phyloP scores from a whole-genome alignment of 202 grass and related monocot species.

The Setaria italica region DNA sequence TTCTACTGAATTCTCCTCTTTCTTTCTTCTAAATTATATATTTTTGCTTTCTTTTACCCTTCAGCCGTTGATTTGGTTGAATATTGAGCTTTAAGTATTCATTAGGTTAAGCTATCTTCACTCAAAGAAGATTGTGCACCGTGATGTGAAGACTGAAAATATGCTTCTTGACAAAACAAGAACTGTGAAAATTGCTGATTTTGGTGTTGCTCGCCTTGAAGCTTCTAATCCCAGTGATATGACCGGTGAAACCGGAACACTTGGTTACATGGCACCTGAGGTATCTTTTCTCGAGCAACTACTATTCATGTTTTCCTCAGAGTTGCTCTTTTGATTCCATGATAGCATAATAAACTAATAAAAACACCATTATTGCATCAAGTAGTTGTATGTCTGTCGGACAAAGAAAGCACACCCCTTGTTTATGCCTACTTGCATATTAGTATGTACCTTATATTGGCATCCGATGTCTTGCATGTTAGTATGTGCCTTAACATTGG shows the following conservation, averaged over 20 bases:
- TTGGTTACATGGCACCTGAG: conserved; percentile 99
- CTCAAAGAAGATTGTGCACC: conserved; percentile 92
- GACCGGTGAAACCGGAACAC: conserved; percentile 96
- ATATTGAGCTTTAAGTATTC: conserved; percentile 1
- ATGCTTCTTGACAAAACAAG: conserved; percentile 95
- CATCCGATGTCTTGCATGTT: conserved; percentile 24
- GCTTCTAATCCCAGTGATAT: conserved; percentile 95
- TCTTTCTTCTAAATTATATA: neutral
- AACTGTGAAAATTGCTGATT: conserved; percentile 93
- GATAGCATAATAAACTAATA: neutral
- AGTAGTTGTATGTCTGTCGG: neutral
- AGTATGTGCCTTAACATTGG: conserved; percentile 27
- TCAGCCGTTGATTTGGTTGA: neutral
- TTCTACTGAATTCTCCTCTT: neutral
- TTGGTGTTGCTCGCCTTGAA: conserved; percentile 93
- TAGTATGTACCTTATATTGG: conserved; percentile 19
- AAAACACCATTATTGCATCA: neutral
- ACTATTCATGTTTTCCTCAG: neutral
- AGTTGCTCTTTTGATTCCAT: neutral
- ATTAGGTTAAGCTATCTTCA: conserved; percentile 93
- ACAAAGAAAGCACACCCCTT: neutral
- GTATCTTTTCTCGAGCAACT: conserved; percentile 36
- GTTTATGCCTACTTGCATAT: conserved; percentile 4
- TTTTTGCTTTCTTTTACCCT: neutral
- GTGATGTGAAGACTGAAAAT: conserved; percentile 96